Evolutionary conservation across 2,329 filamentous ascomycete species (phyloP).

Genomic region (Cytospora paraplurivora): DNA sequence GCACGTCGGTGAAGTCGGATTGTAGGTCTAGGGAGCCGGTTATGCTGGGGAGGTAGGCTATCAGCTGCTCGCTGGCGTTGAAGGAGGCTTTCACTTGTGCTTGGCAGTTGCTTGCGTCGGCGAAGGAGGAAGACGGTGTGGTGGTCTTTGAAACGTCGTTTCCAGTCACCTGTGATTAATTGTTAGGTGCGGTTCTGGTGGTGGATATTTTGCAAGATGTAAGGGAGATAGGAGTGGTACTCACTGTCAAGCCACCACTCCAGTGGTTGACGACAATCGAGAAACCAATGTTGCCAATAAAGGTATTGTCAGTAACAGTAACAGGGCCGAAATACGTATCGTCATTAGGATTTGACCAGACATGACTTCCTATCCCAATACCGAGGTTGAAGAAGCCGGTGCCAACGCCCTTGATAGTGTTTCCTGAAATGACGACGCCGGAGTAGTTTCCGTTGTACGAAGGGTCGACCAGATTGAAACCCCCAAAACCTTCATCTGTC

Average conservation of each 20-base stretch:
- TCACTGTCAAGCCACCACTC: slow-evolving; percentile 30
- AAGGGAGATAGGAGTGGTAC: background rate
- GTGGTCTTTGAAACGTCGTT: slow-evolving; percentile 32
- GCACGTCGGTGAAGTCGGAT: slow-evolving; percentile 30
- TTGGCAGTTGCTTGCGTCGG: slow-evolving; percentile 31
- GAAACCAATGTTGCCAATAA: slow-evolving; percentile 32
- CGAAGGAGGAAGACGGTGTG: slow-evolving; percentile 31
- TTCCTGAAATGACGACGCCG: slow-evolving; percentile 33
- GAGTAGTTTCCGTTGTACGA: slow-evolving; percentile 33
- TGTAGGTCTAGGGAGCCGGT: slow-evolving; percentile 31
- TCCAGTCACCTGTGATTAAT: slow-evolving; percentile 26
- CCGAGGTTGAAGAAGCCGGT: slow-evolving; percentile 32
- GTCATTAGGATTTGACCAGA: slow-evolving; percentile 33
- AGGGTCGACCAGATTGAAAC: slow-evolving; percentile 35
- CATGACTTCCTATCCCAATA: slow-evolving; percentile 33
- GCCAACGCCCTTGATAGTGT: slow-evolving; percentile 31
- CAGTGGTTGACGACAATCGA: slow-evolving; percentile 35
- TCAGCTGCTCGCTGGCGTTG: slow-evolving; percentile 31
- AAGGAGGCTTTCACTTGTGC: slow-evolving; percentile 30
- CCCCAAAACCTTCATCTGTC: slow-evolving; percentile 33
- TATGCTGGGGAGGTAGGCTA: slow-evolving; percentile 32
- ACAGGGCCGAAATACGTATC: slow-evolving; percentile 29
- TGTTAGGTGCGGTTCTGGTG: background rate
- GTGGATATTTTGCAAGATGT: background rate
- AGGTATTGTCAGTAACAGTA: slow-evolving; percentile 31